Base-by-base conservation (phyloP, 495 filamentous ascomycete genomes). In the Penicillium daleae region DNA sequence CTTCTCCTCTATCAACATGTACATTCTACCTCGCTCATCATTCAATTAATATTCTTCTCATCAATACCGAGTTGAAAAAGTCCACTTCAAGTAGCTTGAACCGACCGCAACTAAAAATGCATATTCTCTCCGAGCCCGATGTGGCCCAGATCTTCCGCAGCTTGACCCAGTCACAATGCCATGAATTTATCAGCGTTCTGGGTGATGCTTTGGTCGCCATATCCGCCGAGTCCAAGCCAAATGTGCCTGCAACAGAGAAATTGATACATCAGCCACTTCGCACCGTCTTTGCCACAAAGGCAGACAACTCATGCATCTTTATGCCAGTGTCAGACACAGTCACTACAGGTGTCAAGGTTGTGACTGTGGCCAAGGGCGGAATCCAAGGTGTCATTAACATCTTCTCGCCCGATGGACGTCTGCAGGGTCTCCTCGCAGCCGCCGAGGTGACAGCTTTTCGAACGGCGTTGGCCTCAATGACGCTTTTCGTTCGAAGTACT, bases 381-480 rank as follows among this genome's bases (percentile, higher is more conserved):
- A 73, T 77, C 56, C 86, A 84, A 32, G 93, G 92, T 40, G 87
- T 89, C 27, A 83, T 97, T 53, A 96, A 93, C 49, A 80, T 98
- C 22, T 88, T 96, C 65, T 83, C 82, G 61, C 79, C 83, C 9
- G 67, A 83, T 8, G 94, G 95, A 59, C 76, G 79, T 7, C 87
- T 93, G 1, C 78, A 88, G 15, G 95, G 91, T 22, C 83, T 98
- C 55, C 77, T 99, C 42, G 89, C 92, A 69, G 95, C 95, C 26
- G 85, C 87, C 62, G 90, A 93, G 57, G 75, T 97, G 10, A 98
- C 95, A 3, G 93, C 92, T 6, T 99, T 97, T 76, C 91, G 95
- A 65, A 98, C 95, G 2, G 95, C 95, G 0, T 83, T 98, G 10
- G 89, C 91, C 2, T 86, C 89, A 13, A 88, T 92, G 72, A 85